phyloP scores from a whole-genome alignment of 371 early-diverging fungal species.

The Mucor piriformis region DNA sequence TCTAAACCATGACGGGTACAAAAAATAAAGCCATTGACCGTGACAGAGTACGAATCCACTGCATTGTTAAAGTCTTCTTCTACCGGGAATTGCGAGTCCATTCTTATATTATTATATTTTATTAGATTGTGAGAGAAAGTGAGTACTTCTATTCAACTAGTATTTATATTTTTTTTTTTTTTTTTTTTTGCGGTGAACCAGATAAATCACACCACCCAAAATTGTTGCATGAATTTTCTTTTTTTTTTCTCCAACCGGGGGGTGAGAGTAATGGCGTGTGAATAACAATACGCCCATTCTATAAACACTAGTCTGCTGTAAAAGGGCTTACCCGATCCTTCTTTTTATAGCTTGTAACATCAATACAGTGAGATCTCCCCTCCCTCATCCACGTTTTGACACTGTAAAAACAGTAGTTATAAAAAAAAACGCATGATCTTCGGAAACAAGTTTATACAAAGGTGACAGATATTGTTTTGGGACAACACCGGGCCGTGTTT shows the following conservation, averaged over 20 bases:
- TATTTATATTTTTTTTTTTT: neutral
- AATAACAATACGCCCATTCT: neutral
- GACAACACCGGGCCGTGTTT: too few relatives aligned
- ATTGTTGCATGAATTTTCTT: neutral
- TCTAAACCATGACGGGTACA: slow-evolving; percentile 49
- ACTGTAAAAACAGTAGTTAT: too few relatives aligned
- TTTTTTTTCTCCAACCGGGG: neutral
- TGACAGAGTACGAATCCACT: slow-evolving; percentile 41
- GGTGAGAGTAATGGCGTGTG: neutral
- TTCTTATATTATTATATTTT: slow-evolving; percentile 12
- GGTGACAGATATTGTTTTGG: too few relatives aligned
- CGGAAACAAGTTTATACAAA: too few relatives aligned
- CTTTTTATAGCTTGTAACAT: too few relatives aligned
- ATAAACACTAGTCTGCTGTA: neutral
- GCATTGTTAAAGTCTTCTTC: slow-evolving; percentile 43
- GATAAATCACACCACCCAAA: neutral
- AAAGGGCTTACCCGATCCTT: neutral
- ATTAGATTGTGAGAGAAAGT: neutral
- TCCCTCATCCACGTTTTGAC: too few relatives aligned
- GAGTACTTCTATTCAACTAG: too few relatives aligned
- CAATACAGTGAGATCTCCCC: too few relatives aligned
- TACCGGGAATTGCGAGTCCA: slow-evolving; percentile 42
- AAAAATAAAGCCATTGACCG: slow-evolving; percentile 42
- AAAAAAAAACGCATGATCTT: too few relatives aligned
- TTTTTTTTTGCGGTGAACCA: neutral